phyloP scores from a whole-genome alignment of 352 stramenopile genomes.

The Phytopythium delawarense region DNA sequence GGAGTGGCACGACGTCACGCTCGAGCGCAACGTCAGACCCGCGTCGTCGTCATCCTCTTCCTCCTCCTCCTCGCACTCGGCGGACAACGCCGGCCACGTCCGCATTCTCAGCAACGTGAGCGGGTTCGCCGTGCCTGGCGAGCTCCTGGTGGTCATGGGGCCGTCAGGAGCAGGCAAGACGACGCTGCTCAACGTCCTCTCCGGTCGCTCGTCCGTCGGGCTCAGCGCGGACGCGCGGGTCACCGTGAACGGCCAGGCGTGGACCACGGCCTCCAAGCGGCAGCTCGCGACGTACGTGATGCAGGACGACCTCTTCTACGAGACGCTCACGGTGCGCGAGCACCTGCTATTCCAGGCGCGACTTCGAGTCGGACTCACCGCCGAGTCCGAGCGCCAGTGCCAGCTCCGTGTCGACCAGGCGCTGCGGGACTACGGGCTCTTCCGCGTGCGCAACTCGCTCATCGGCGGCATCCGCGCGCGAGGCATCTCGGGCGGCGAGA shows the following conservation, averaged over 20 bases:
- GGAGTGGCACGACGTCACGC: slow-evolving; percentile 33
- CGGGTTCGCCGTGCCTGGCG: slow-evolving; percentile 33
- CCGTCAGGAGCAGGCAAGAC: slow-evolving; percentile 82
- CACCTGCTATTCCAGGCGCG: slow-evolving; percentile 82
- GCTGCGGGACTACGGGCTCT: slow-evolving; percentile 43
- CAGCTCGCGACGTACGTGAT: slow-evolving; percentile 56
- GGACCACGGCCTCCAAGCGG: slow-evolving; percentile 14
- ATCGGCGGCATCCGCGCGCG: slow-evolving; percentile 36
- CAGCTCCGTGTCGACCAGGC: slow-evolving; percentile 27
- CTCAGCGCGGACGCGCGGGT: slow-evolving; percentile 35
- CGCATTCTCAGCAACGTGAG: slow-evolving; percentile 40
- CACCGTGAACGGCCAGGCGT: slow-evolving; percentile 52
- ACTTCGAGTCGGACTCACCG: slow-evolving; percentile 45
- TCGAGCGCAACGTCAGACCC: slow-evolving; percentile 5
- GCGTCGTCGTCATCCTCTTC: not conserved
- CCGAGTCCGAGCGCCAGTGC: slow-evolving; percentile 14
- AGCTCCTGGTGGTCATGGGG: slow-evolving; percentile 68
- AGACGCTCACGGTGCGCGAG: slow-evolving; percentile 85
- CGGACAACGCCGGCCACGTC: slow-evolving; percentile 15
- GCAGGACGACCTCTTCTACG: slow-evolving; percentile 87
- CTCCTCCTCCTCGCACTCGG: not conserved
- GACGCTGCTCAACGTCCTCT: slow-evolving; percentile 92
- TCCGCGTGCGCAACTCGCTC: slow-evolving; percentile 29
- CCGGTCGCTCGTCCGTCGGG: slow-evolving; percentile 31
- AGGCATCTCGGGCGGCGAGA: slow-evolving; percentile 69